phyloP scores from a whole-genome alignment of 2,329 filamentous ascomycete genomes.

The Fusarium sp. region DNA sequence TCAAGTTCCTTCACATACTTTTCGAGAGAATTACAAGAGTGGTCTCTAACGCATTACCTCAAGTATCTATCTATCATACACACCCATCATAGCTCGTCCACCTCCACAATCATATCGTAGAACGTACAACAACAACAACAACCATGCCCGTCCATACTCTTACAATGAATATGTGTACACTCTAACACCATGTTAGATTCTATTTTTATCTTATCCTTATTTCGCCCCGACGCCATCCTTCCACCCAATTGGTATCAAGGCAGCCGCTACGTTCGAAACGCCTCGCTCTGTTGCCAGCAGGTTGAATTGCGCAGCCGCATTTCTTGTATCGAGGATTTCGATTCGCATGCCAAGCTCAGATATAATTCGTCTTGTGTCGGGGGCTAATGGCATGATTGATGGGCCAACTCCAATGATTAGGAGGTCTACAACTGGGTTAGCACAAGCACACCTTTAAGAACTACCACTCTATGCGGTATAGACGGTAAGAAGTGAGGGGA shows the following conservation, averaged over 20 bases:
- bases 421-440: constrained; percentile 72
- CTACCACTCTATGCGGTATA: neutral
- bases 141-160: neutral
- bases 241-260: constrained; percentile 90
- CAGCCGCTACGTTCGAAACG: constrained; percentile 86
- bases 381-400: constrained; percentile 81
- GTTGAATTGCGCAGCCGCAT: constrained; percentile 96
- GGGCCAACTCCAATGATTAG: constrained; percentile 90
- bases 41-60: neutral
- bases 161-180: constrained; percentile 18
- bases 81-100: neutral
- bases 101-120: neutral
- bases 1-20: neutral
- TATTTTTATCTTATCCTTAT: constrained; percentile 12
- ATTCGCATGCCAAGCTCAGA: constrained; percentile 85
- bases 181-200: neutral
- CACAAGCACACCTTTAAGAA: neutral
- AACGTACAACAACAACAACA: neutral
- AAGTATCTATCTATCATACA: neutral
- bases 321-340: constrained; percentile 92
- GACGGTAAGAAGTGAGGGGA: neutral
- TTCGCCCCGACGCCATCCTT: constrained; percentile 69
- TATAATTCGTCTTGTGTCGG: constrained; percentile 79
- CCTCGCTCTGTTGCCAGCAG: constrained; percentile 94
- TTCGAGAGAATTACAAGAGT: neutral